Evolutionary conservation across 2,329 filamentous ascomycete genomes (phyloP).

Genomic region (Pyrenochaeta sp.): DNA sequence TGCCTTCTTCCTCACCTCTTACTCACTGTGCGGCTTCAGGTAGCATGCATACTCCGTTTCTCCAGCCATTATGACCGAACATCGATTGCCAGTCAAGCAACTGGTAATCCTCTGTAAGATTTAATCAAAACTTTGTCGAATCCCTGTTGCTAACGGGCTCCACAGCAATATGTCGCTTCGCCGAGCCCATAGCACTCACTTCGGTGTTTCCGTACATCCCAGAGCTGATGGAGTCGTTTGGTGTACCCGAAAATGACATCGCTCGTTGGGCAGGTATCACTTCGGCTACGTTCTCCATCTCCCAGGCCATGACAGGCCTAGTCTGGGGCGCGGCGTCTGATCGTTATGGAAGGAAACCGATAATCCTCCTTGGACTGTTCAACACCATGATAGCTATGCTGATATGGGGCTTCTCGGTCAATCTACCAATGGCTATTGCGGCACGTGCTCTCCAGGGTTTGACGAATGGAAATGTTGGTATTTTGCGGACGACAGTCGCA

Average conservation of each 20-base stretch:
- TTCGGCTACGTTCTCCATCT: constrained; percentile 79
- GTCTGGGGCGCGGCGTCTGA: constrained; percentile 88
- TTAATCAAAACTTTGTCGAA: no score
- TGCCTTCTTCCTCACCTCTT: background rate
- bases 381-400: constrained; percentile 84
- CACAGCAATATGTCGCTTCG: constrained; percentile 88
- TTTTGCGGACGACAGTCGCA: constrained; percentile 89
- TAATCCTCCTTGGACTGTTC: constrained; percentile 75
- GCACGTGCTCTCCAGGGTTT: constrained; percentile 81
- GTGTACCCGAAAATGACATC: constrained; percentile 49
- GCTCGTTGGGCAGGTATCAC: constrained; percentile 83
- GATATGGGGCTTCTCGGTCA: constrained; percentile 83
- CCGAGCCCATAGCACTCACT: constrained; percentile 90
- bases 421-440: constrained; percentile 78
- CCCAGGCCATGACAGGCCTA: constrained; percentile 82
- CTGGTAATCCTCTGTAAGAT: constrained; percentile 48
- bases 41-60: constrained; percentile 12
- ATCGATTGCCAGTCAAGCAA: constrained; percentile 49
- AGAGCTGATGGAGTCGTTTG: constrained; percentile 57
- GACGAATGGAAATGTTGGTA: constrained; percentile 85
- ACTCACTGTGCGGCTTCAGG: background rate
- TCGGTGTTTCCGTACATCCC: constrained; percentile 94
- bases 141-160: constrained; percentile 10
- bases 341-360: constrained; percentile 81
- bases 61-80: constrained; percentile 43